Percentiles rank a stretch among this genome's conserved stretches.
These are phyloP conservation scores for apple (Malus domestica) DNA, from an alignment of 306 rosid species.

Conservation along the genomic window DNA sequence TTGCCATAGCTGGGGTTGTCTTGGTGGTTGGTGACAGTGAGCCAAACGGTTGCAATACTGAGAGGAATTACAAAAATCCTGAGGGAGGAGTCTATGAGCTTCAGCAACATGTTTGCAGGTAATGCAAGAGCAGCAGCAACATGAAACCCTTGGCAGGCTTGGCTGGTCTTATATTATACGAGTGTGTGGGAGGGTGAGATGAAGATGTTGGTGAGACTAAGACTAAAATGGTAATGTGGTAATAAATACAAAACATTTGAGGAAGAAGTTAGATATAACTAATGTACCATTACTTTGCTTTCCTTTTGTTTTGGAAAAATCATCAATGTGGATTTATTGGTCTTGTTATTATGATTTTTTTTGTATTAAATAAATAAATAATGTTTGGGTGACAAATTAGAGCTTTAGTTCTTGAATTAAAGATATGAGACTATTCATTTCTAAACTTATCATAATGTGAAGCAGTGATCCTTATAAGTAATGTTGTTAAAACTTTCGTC, in stretches of 20 bases:
- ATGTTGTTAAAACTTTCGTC: too few relatives aligned
- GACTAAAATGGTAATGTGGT: not conserved
- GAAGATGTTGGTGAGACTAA: not conserved
- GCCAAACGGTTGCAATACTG: slow-evolving; percentile 58
- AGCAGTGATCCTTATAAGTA: too few relatives aligned
- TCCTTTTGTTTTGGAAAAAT: not conserved
- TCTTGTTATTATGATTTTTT: not conserved
- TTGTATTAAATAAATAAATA: not conserved
- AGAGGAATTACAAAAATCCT: slow-evolving; percentile 61
- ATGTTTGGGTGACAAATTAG: not conserved
- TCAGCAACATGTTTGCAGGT: slow-evolving; percentile 37
- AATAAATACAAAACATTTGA: not conserved
- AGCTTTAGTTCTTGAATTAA: not conserved
- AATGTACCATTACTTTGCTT: not conserved
- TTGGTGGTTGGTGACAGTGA: slow-evolving; percentile 61
- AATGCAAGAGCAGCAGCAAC: not conserved
- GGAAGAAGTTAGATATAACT: not conserved
- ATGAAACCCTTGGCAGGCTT: not conserved
- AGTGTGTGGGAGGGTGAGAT: not conserved
- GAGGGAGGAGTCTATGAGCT: slow-evolving; percentile 47
- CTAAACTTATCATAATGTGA: too few relatives aligned
- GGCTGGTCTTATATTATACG: too few relatives aligned
- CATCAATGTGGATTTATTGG: not conserved
- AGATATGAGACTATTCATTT: accelerated
- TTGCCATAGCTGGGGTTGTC: slow-evolving; percentile 54